Evolutionary conservation across 768 basidiomycete genomes (phyloP), one percentile per base, ranked within the genome.

Genomic region (Nidularia pulvinata): DNA sequence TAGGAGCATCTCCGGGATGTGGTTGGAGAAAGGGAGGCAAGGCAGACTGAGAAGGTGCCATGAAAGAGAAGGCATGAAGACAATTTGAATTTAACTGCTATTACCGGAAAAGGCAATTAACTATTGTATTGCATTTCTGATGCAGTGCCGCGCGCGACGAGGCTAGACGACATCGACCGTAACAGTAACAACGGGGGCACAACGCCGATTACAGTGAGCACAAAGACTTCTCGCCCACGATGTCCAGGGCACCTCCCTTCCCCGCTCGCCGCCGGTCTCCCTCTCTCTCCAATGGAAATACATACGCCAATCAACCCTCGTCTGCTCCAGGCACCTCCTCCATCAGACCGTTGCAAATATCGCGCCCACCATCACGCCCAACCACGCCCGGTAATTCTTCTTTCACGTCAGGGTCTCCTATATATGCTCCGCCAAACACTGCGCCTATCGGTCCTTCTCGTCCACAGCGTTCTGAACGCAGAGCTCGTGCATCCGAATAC

Each of bases 401-500:
- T 35, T 62, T 69, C 53, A 53, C 63, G 35, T 65, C 77, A 14
- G 57, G 63, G 42, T 71, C 74, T 25, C 76, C 78, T 52, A 74
- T 67, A 53, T 63, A 66, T 49, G 55, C 58, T 16, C 67, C 72
- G 53, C 66, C 71, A 35, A 74, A 74, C 53, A 67, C 77, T 44
- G 69, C 77, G 11, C 71, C 78, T 7, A 69, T 72, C 55, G 82
- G 81, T 14, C 87, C 88, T 14, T 73, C 80, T 48, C 80, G 88
- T 46, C 88, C 88, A 11, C 81, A 83, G 62, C 73, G 87, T 62
- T 89, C 88, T 11, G 88, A 88, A 48, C 68, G 85, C 39, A 78
- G 88, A 64, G 73, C 72, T 50, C 77, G 85, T 52, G 66, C 69
- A 50, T 79, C 83, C 19, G 84, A 86, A 48, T 72, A 81, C 57